Evolutionary conservation across 2,329 filamentous ascomycete genomes (phyloP).

Genomic region (Aspergillus japonicus): DNA sequence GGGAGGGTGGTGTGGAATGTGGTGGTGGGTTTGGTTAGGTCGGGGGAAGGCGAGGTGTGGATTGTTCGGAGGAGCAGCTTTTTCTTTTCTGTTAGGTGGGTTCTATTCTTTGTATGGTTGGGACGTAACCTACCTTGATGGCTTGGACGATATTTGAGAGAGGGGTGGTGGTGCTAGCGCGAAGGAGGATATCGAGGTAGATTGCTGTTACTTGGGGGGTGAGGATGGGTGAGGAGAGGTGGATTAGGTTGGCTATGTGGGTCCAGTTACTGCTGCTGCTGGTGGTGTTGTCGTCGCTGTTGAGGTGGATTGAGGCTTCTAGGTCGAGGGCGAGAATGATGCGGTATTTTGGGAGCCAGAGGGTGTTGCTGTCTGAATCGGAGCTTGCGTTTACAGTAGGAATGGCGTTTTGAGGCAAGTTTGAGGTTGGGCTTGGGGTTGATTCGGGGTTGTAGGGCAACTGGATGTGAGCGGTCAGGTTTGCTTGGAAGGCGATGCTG

Average conservation of each 20-base stretch:
- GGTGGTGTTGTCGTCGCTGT: slow-evolving; percentile 22
- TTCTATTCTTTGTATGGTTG: not conserved
- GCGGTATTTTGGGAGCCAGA: slow-evolving; percentile 60
- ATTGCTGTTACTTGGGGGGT: slow-evolving; percentile 55
- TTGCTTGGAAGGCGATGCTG: slow-evolving; percentile 34
- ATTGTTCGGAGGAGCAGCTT: slow-evolving; percentile 70
- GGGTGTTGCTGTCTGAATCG: slow-evolving; percentile 39
- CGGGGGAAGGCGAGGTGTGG: slow-evolving; percentile 55
- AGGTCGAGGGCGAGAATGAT: slow-evolving; percentile 74
- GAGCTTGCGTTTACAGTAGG: slow-evolving; percentile 36
- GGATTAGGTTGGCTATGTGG: slow-evolving; percentile 60
- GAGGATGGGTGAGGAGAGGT: slow-evolving; percentile 31
- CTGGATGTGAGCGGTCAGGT: not conserved
- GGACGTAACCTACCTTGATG: slow-evolving; percentile 50
- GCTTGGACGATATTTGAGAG: slow-evolving; percentile 15
- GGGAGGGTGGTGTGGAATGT: slow-evolving; percentile 47
- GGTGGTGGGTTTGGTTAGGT: not conserved
- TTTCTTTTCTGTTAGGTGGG: slow-evolving; percentile 28
- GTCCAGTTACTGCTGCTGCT: slow-evolving; percentile 55
- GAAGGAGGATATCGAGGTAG: slow-evolving; percentile 65
- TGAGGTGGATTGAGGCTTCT: slow-evolving; percentile 67
- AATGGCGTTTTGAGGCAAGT: not conserved
- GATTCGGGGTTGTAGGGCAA: not conserved
- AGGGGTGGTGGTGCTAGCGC: slow-evolving; percentile 46
- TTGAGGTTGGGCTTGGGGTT: not conserved